Conservation (phyloP, 176 grass and related monocot genomes). For the Urochloa ruziziensis region DNA sequence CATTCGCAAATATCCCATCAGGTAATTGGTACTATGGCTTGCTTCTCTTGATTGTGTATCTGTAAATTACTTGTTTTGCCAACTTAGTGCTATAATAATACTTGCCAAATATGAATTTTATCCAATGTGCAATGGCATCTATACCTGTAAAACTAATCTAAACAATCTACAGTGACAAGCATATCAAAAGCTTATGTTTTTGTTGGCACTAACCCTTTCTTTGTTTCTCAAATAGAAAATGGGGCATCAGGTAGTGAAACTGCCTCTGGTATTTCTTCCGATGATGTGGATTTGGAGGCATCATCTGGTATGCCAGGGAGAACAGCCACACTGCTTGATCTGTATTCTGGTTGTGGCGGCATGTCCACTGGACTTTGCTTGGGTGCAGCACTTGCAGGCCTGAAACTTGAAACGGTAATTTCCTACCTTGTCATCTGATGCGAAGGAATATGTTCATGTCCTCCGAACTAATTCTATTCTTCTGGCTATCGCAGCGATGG, state of each 20-base stretch:
- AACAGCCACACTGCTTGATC: slow-evolving; percentile 53
- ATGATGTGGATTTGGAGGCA: slow-evolving; percentile 34
- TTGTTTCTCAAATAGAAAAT: slow-evolving; percentile 36
- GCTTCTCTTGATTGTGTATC: neutral
- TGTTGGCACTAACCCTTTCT: neutral
- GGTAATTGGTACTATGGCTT: slow-evolving; percentile 38
- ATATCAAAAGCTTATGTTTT: neutral
- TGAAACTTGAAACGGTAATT: slow-evolving; percentile 71
- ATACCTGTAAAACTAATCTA: neutral
- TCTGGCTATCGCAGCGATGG: slow-evolving; percentile 47
- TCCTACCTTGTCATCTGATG: neutral
- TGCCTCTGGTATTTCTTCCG: slow-evolving; percentile 59
- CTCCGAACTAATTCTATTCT: neutral
- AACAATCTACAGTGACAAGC: neutral
- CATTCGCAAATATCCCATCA: slow-evolving; percentile 64
- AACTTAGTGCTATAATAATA: neutral
- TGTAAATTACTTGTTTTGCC: neutral
- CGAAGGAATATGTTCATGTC: neutral
- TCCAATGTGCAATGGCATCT: neutral
- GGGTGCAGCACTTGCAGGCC: slow-evolving; percentile 61
- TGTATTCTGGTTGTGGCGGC: slow-evolving; percentile 91
- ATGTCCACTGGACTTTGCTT: slow-evolving; percentile 92
- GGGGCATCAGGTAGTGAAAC: slow-evolving; percentile 32
- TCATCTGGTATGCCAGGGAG: slow-evolving; percentile 25
- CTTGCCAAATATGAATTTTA: neutral